These are phyloP conservation scores for Ustanciosporium gigantosporum DNA, from an alignment of 1,284 basidiomycete genomes.

Conservation along the genomic window DNA sequence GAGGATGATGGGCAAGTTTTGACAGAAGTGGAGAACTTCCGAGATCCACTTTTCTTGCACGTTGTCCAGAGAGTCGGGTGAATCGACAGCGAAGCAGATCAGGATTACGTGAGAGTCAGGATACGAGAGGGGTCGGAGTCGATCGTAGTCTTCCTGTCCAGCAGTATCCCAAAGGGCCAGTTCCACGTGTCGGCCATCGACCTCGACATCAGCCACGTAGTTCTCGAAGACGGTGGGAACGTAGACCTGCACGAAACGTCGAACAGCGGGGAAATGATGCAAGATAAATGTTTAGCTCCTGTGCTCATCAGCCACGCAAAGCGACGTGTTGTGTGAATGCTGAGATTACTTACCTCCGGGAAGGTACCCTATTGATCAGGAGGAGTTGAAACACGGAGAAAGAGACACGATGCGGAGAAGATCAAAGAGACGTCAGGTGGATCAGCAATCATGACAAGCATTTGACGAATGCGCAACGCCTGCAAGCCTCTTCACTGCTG, in stretches of 20 bases:
- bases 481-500: too few relatives aligned
- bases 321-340: too few relatives aligned
- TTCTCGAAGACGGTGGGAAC: conserved; percentile 90
- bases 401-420: too few relatives aligned
- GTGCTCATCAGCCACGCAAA: not conserved
- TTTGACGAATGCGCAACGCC: too few relatives aligned
- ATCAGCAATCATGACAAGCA: too few relatives aligned
- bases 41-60: conserved; percentile 97
- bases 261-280: not conserved
- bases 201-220: conserved; percentile 86
- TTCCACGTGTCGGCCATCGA: conserved; percentile 88
- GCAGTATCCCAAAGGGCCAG: conserved; percentile 94
- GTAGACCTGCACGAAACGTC: conserved; percentile 69
- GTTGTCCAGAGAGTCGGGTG: conserved; percentile 88
- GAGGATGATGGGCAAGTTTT: conserved; percentile 81
- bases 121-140: conserved; percentile 70
- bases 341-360: conserved; percentile 76
- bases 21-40: conserved; percentile 90
- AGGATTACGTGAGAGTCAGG: conserved; percentile 91
- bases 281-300: not conserved
- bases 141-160: conserved; percentile 76
- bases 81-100: conserved; percentile 90
- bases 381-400: too few relatives aligned
- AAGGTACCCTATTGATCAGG: conserved; percentile 81
- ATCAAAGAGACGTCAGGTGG: too few relatives aligned